Base-by-base conservation (phyloP, 371 early-diverging fungal species). In the Dentiscutata heterogama region DNA sequence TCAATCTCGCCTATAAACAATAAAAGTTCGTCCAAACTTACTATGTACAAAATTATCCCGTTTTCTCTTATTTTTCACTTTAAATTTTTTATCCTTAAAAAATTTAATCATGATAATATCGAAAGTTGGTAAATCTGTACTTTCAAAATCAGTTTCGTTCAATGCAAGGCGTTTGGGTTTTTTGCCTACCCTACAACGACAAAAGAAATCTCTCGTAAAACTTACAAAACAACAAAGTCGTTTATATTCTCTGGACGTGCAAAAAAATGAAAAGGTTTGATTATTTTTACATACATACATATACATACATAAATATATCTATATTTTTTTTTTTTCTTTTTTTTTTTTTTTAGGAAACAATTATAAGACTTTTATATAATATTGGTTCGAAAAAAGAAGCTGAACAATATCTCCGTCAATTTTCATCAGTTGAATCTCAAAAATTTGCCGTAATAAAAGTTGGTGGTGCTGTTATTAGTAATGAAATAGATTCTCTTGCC, bases 391-490 rank as follows among this genome's bases (percentile, higher is more conserved):
- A 96, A 83, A 96, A 97, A 88, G 99, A 99, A 85, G 98, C 98
- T 31, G 98, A 99, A 83, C 97, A 97, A 88, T 99, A 99, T 84
- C 92, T 99, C 80, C 93, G 95, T 64, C 97, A 97, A 83, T 99
- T 98, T 85, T 94, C 96, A 0, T 94, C 95, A 0, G 98, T 98
- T 56, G 98, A 97, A 84, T 96, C 96, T n/a, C 97, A 97, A 90
- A 97, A 97, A 89, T 99, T 99, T 89, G 99, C 99, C 20, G 97
- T 99, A 74, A 98, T 99, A 89, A 99, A 99, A 86, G 98, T 99
- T 25, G 99, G 99, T 75, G 99, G 99, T 16, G 99, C 98, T 8
- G 97, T 99, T 18, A 89, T 99, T 82, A 93, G 96, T 2, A 97
- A 99, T 85, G 97, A 98, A 73, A 90, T 99, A 67, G 96, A 96